phyloP scores from a whole-genome alignment of 1,284 basidiomycete species.

The Ceratorhiza oryzae-sativae region DNA sequence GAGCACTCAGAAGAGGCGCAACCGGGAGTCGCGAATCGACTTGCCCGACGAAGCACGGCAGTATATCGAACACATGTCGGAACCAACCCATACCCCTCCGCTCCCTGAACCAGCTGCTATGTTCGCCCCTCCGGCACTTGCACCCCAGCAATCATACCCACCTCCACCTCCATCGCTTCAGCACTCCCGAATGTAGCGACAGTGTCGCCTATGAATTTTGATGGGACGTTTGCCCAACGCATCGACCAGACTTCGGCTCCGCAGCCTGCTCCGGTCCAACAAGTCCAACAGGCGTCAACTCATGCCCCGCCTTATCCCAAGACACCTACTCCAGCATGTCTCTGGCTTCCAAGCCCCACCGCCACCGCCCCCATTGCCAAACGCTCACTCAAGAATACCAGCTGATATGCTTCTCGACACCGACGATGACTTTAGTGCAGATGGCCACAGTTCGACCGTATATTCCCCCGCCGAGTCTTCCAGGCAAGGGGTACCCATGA shows the following conservation, averaged over 20 bases:
- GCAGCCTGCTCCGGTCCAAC: background rate
- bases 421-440: conserved; percentile 31
- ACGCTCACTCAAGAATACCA: background rate
- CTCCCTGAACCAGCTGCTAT: conserved; percentile 48
- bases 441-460: conserved; percentile 31
- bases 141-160: background rate
- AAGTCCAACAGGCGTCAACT: background rate
- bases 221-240: conserved; percentile 22
- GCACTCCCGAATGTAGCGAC: conserved; percentile 12
- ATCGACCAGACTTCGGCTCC: too few relatives aligned
- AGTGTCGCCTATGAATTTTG: conserved; percentile 30
- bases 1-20: conserved; percentile 43
- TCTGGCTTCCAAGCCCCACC: conserved; percentile 28
- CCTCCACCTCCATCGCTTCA: background rate
- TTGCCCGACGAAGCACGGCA: conserved; percentile 75
- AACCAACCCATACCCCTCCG: conserved; percentile 60
- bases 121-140: background rate
- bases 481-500: conserved; percentile 32
- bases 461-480: conserved; percentile 35
- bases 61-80: conserved; percentile 70
- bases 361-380: conserved; percentile 29
- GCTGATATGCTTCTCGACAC: conserved; percentile 10
- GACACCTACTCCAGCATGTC: conserved; percentile 22
- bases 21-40: conserved; percentile 67
- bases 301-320: background rate